phyloP scores from a whole-genome alignment of 1,284 basidiomycete species.

The Naganishia sp. region DNA sequence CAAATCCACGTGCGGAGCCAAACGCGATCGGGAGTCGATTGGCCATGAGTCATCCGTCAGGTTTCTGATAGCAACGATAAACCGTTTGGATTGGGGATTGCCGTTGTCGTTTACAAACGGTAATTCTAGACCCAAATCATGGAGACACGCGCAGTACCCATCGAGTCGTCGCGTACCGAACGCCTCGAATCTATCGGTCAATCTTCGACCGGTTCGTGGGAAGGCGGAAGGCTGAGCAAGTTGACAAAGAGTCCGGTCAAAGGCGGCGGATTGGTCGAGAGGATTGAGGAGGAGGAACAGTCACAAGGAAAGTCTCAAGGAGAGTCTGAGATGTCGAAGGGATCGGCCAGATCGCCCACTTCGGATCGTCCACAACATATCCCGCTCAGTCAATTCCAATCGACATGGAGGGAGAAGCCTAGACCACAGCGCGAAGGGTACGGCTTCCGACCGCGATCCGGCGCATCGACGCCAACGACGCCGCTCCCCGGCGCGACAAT shows the following conservation, averaged over 20 bases:
- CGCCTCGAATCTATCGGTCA: conserved; percentile 26
- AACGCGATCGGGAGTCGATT: background rate
- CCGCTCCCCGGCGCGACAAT: background rate
- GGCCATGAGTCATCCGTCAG: background rate
- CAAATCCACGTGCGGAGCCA: conserved; percentile 9
- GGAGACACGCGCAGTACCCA: conserved; percentile 20
- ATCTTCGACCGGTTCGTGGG: conserved; percentile 27
- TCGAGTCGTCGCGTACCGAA: conserved; percentile 20
- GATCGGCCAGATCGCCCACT: background rate
- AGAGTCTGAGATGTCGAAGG: conserved; percentile 4
- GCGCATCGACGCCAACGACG: conserved; percentile 31
- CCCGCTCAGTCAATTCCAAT: conserved; percentile 12
- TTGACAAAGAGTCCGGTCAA: conserved; percentile 12
- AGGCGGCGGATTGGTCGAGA: conserved; percentile 4
- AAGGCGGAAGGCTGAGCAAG: conserved; percentile 22
- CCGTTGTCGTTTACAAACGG: background rate
- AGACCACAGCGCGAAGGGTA: conserved; percentile 66
- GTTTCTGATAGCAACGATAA: background rate
- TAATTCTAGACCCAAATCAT: background rate
- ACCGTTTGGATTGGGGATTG: background rate
- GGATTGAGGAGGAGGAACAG: conserved; percentile 10
- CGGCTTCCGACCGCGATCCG: conserved; percentile 66
- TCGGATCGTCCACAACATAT: conserved; percentile 9
- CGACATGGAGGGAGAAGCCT: conserved; percentile 28
- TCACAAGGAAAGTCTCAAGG: conserved; percentile 7